A percentile compares a stretch with the other conserved stretches of the same genome.
phyloP scores from a whole-genome alignment of 345 rosid genomes.

The Syzygium grande region DNA sequence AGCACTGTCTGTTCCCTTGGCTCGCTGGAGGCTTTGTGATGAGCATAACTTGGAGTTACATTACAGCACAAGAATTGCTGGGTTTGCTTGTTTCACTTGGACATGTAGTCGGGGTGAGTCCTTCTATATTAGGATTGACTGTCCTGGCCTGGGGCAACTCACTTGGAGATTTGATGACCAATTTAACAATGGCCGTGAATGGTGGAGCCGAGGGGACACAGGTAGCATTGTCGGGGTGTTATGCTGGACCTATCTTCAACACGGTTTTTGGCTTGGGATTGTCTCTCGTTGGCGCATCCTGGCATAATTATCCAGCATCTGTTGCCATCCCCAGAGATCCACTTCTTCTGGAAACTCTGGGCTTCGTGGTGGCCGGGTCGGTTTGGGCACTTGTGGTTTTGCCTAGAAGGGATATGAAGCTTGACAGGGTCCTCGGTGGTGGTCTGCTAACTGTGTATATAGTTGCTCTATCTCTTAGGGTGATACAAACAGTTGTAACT shows the following conservation, averaged over 20 bases:
- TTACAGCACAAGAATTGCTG: slow-evolving; percentile 80
- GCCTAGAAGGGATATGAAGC: slow-evolving; percentile 61
- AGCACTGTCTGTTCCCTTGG: slow-evolving; percentile 54
- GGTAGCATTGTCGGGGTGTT: slow-evolving; percentile 73
- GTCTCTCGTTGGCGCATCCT: slow-evolving; percentile 53
- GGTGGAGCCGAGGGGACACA: slow-evolving; percentile 72
- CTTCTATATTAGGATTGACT: slow-evolving; percentile 74
- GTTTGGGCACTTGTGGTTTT: slow-evolving; percentile 74
- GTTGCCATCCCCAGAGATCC: slow-evolving; percentile 39
- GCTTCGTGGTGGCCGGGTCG: slow-evolving; percentile 54
- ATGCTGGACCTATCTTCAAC: slow-evolving; percentile 89
- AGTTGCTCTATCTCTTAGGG: slow-evolving; percentile 43
- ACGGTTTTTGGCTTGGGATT: slow-evolving; percentile 64
- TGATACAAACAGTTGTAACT: slow-evolving; percentile 29
- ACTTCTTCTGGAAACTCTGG: slow-evolving; percentile 61
- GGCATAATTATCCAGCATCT: slow-evolving; percentile 45
- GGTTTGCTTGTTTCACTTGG: slow-evolving; percentile 65
- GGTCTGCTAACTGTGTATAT: slow-evolving; percentile 63
- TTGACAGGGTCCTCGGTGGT: slow-evolving; percentile 55
- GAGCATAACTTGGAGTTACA: slow-evolving; percentile 87
- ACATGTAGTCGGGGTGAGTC: slow-evolving; percentile 45
- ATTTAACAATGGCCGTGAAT: slow-evolving; percentile 55
- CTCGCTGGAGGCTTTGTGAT: slow-evolving; percentile 74
- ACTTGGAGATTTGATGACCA: slow-evolving; percentile 69
- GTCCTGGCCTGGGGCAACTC: slow-evolving; percentile 97